Evolutionary conservation across 2,329 filamentous ascomycete species (phyloP).

Genomic region (Xenoacremonium recifei): DNA sequence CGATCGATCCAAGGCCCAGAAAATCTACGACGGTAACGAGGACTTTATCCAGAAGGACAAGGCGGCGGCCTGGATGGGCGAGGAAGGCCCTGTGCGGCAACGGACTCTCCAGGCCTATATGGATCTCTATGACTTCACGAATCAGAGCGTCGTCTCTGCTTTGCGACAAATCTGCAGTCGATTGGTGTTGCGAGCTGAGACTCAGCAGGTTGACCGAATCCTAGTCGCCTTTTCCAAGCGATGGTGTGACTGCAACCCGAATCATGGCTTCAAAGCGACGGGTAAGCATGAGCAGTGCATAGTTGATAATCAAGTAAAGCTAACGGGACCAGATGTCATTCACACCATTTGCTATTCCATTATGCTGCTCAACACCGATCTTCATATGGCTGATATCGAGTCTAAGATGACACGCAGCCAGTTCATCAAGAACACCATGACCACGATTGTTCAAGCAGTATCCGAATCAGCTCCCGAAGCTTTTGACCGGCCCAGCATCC

Average conservation of each 20-base stretch:
- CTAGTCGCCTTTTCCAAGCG: constrained; percentile 83
- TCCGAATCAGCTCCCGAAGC: constrained; percentile 68
- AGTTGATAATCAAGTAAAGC: constrained; percentile 14
- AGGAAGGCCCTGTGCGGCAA: constrained; percentile 60
- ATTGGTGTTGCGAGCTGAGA: constrained; percentile 83
- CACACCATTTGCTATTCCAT: constrained; percentile 97
- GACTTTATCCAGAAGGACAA: constrained; percentile 75
- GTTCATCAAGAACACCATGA: constrained; percentile 95
- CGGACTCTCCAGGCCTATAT: constrained; percentile 75
- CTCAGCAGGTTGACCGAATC: constrained; percentile 94
- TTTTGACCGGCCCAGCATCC: constrained; percentile 57
- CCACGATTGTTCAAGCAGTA: constrained; percentile 77
- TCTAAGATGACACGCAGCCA: constrained; percentile 94
- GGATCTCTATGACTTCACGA: constrained; percentile 84
- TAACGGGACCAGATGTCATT: constrained; percentile 69
- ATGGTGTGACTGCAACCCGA: constrained; percentile 92
- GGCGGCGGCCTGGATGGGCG: constrained; percentile 86
- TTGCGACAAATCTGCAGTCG: constrained; percentile 79
- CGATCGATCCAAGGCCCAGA: constrained; percentile 74
- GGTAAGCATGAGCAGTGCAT: constrained; percentile 52
- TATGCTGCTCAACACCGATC: constrained; percentile 90
- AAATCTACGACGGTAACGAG: constrained; percentile 82
- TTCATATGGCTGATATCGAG: constrained; percentile 93
- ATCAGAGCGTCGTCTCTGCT: constrained; percentile 74
- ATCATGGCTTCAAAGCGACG: constrained; percentile 86